phyloP scores from a whole-genome alignment of 2,329 filamentous ascomycete genomes.

The Xylaria sp. region DNA sequence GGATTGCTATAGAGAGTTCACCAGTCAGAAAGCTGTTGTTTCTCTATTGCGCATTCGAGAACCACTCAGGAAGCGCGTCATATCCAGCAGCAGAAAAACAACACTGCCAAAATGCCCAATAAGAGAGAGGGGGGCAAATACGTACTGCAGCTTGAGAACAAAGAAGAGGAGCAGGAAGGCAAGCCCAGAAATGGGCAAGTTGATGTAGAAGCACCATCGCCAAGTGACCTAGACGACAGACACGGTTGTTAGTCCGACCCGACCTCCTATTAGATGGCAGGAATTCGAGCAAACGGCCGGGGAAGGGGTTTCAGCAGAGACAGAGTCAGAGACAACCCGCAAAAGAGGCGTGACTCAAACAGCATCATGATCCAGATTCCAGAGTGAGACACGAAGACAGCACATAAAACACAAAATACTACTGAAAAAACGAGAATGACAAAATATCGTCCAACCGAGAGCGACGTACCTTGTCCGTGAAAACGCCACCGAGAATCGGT shows the following conservation, averaged over 20 bases:
- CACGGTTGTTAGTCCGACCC: neutral
- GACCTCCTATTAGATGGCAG: neutral
- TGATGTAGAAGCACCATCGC: constrained; percentile 68
- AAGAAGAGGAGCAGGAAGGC: constrained; percentile 49
- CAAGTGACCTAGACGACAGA: constrained; percentile 42
- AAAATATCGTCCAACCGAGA: too few relatives aligned
- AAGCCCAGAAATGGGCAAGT: constrained; percentile 46
- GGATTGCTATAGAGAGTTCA: constrained; percentile 42
- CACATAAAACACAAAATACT: neutral
- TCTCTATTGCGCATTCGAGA: neutral
- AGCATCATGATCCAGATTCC: neutral
- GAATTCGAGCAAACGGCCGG: neutral
- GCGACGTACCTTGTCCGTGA: constrained; percentile 46
- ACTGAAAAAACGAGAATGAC: neutral
- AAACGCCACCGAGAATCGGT: constrained; percentile 62
- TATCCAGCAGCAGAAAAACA: neutral
- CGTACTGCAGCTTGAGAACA: constrained; percentile 56
- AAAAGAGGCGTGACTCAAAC: neutral
- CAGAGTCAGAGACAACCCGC: neutral
- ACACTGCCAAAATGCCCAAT: neutral
- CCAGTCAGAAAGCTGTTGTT: neutral
- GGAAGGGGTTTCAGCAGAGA: neutral
- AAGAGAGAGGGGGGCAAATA: neutral
- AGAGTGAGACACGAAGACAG: neutral
- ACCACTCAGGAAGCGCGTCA: neutral